phyloP scores from a whole-genome alignment of 1,284 basidiomycete species.

The Apiotrichum mycotoxinovorans region DNA sequence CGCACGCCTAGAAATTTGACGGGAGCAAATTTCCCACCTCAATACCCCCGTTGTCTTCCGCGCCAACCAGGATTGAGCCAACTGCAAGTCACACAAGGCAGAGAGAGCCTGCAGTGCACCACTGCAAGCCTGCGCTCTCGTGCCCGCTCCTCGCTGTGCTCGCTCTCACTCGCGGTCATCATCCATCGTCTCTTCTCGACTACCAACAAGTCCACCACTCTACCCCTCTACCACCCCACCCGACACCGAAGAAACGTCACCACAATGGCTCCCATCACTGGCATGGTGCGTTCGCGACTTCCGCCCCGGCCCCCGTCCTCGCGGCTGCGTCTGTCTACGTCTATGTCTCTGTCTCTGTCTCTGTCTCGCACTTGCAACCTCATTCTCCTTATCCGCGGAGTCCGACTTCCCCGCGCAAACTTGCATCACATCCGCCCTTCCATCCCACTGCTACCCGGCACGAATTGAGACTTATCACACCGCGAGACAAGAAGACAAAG shows the following conservation, averaged over 20 bases:
- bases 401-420: not conserved
- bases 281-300: slow-evolving; percentile 14
- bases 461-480: too few species aligned
- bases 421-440: not conserved
- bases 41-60: not conserved
- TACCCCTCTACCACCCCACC: not conserved
- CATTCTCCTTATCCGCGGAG: too few species aligned
- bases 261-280: slow-evolving; percentile 20
- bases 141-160: not conserved
- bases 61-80: slow-evolving; percentile 10
- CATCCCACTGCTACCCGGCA: too few species aligned
- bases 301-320: not conserved
- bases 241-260: not conserved
- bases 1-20: not conserved
- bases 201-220: slow-evolving; percentile 12
- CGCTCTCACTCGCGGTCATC: not conserved
- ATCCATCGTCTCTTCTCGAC: slow-evolving; percentile 3
- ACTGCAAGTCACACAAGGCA: not conserved
- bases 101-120: not conserved
- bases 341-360: not conserved
- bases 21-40: not conserved
- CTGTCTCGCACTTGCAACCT: not conserved
- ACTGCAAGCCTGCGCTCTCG: not conserved
- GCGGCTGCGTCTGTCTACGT: not conserved
- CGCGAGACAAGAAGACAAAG: too few species aligned